Evolutionary conservation across 768 basidiomycete genomes (phyloP), one percentile per base, ranked within the genome.

Genomic region (Floccularia luteovirens): DNA sequence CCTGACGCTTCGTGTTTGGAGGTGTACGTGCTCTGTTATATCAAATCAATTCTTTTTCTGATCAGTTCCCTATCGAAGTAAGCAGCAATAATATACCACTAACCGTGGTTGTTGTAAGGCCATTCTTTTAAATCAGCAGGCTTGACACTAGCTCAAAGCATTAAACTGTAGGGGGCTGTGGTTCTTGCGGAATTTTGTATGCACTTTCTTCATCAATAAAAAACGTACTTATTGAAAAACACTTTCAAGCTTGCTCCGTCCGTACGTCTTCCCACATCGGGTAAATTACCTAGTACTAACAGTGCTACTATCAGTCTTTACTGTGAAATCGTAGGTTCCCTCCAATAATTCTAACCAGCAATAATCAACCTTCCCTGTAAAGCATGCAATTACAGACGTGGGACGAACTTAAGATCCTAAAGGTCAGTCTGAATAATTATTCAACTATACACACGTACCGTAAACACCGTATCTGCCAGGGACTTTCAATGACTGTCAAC

Each of bases 401-500:
- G 62, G 44, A 12, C 7, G 57, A 76, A 14, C 58, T 80, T 25
- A 43, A 45, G 14, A 42, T 54, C 38, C 53, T 80, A 17, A 77
- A 75, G 63, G 75, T 61, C 44, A 22, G 45, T 12, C 20, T 30
- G 27, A 21, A 4, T 22, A 17, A 14, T 23, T 3, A 16, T 36
- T 11, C 13, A 14, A 36, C 20, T 31, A 23, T 20, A 24, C 45
- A 36, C 30, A 20, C 38, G 6, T 17, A 34, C 37, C 33, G 27
- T 24, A 37, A 13, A 38, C 17, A 16, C 27, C 28, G 24, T 36
- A 38, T 37, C 35, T n/a, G n/a, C n/a, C 40, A 75, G 74, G 66
- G 68, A 22, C 57, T 75, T 22, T 76, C 75, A 3, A 74, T 75
- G 64, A 61, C 72, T 34, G 73, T 78, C 27, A 76, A 78, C 46